Evolutionary conservation across 2,329 filamentous ascomycete genomes (phyloP).

Genomic region (Cytospora paraplurivora): DNA sequence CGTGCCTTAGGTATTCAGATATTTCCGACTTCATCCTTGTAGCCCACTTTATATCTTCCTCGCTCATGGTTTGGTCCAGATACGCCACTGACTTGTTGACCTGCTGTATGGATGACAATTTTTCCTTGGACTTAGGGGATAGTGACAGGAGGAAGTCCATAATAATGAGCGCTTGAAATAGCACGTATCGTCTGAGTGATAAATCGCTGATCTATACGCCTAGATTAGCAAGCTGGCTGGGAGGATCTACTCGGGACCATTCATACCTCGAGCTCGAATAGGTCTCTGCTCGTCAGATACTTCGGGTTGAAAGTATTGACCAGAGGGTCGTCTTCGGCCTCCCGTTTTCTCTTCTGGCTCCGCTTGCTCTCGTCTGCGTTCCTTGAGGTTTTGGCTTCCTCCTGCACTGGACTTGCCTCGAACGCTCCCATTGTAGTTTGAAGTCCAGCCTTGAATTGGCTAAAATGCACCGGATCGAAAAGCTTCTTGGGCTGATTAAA

Average conservation of each 20-base stretch:
- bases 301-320: slow-evolving; percentile 89
- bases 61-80: slow-evolving; percentile 69
- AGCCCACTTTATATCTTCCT: slow-evolving; percentile 91
- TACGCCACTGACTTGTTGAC: slow-evolving; percentile 90
- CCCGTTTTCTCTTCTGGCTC: slow-evolving; percentile 71
- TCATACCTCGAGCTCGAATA: slow-evolving; percentile 89
- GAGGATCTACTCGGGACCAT: neutral
- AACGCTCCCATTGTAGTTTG: slow-evolving; percentile 65
- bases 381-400: slow-evolving; percentile 51
- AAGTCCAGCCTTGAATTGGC: slow-evolving; percentile 78
- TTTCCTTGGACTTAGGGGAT: slow-evolving; percentile 78
- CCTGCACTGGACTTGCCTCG: slow-evolving; percentile 52
- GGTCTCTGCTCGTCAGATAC: slow-evolving; percentile 93
- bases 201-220: slow-evolving; percentile 77
- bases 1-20: slow-evolving; percentile 78
- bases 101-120: slow-evolving; percentile 61
- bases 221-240: slow-evolving; percentile 32
- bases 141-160: slow-evolving; percentile 95
- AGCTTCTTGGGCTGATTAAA: slow-evolving; percentile 89
- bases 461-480: slow-evolving; percentile 72
- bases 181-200: slow-evolving; percentile 88
- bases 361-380: slow-evolving; percentile 64
- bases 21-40: slow-evolving; percentile 75
- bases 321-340: slow-evolving; percentile 61
- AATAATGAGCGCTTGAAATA: slow-evolving; percentile 92